Conservation (phyloP, 306 rosid species). For the Acacia acuminata region DNA sequence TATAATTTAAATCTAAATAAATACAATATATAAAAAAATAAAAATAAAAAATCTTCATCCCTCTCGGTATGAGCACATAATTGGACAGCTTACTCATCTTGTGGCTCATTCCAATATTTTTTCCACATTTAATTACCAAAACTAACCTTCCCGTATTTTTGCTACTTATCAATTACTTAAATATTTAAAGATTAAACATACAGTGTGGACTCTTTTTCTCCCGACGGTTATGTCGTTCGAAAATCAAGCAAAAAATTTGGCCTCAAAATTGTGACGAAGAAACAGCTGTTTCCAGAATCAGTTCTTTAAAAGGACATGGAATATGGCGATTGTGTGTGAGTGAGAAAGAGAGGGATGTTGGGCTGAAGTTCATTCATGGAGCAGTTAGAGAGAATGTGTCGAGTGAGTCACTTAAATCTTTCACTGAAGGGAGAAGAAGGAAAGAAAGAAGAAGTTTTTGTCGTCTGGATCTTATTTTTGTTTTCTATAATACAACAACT, state of each 20-base stretch:
- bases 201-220: neutral
- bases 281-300: slow-evolving; percentile 31
- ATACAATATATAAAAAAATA: too few relatives aligned
- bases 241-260: slow-evolving; percentile 41
- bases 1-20: too few relatives aligned
- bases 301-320: slow-evolving; percentile 11
- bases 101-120: neutral
- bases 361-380: neutral
- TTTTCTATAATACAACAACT: too few relatives aligned
- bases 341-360: neutral
- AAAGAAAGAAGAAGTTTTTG: neutral
- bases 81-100: neutral
- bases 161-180: neutral
- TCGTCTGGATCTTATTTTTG: neutral
- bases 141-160: neutral
- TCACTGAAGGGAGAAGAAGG: slow-evolving; percentile 7
- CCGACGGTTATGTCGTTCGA: slow-evolving; percentile 38
- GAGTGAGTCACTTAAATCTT: neutral
- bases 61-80: too few relatives aligned
- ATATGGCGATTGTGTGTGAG: neutral
- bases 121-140: neutral
- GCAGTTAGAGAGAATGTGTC: neutral
- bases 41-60: too few relatives aligned
- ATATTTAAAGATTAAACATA: neutral
- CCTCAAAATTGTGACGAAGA: slow-evolving; percentile 37